Evolutionary conservation across 2,329 filamentous ascomycete species (phyloP).

Genomic region (Arachnopeziza araneosa): DNA sequence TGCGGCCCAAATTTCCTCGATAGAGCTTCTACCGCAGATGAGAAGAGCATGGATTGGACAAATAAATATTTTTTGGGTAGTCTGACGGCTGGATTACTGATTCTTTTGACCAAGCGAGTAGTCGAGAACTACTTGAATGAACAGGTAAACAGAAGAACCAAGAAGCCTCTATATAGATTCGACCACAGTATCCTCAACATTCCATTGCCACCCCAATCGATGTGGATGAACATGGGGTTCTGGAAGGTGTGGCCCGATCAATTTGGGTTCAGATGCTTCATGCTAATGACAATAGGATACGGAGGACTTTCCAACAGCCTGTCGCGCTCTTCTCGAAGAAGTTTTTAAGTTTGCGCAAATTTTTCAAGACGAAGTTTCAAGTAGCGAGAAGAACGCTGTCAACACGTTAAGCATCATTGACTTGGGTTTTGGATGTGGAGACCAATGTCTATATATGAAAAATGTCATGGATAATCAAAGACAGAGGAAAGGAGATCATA

Average conservation of each 20-base stretch:
- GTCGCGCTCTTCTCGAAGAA: conserved; percentile 11
- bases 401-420: conserved; percentile 10
- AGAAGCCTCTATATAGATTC: conserved; percentile 7
- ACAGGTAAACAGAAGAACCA: background rate
- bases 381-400: background rate
- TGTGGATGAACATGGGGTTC: conserved; percentile 17
- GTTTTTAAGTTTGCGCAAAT: conserved; percentile 7
- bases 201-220: conserved; percentile 3
- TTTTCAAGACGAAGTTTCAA: background rate
- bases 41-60: no score
- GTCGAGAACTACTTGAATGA: background rate
- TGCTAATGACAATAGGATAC: conserved; percentile 7
- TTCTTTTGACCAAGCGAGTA: background rate
- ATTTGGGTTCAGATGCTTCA: background rate
- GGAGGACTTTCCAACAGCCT: conserved; percentile 9
- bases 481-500: background rate
- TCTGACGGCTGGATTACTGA: background rate
- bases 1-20: no score
- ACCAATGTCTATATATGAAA: conserved; percentile 11
- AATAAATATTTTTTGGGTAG: no score
- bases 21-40: no score
- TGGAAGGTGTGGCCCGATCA: conserved; percentile 9
- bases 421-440: conserved; percentile 12
- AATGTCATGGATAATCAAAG: background rate
- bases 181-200: conserved; percentile 14